Percentiles rank a stretch among this genome's conserved stretches.
These are phyloP conservation scores for Paramecium sexaurelia DNA, from an alignment of 73 alveolate species.

Conservation along the genomic window DNA sequence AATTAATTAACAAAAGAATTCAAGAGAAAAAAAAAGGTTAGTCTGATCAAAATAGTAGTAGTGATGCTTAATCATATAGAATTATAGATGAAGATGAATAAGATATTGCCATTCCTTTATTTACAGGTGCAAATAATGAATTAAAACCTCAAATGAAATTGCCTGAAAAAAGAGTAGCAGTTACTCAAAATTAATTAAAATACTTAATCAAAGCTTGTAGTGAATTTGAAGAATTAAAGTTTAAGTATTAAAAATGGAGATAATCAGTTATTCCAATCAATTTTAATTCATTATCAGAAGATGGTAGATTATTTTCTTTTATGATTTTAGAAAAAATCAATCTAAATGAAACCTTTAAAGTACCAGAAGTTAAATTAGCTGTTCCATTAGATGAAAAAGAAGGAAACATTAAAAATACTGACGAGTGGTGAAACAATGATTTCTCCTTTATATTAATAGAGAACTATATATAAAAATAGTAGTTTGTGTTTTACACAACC, in stretches of 20 bases:
- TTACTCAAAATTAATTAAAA: constrained; percentile 21
- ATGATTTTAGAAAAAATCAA: not conserved
- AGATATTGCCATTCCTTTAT: not conserved
- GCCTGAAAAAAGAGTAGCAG: not conserved
- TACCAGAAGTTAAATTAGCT: constrained; percentile 9
- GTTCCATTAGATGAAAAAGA: constrained; percentile 34
- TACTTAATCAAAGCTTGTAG: not conserved
- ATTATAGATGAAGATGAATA: not conserved
- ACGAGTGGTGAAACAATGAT: constrained; percentile 19
- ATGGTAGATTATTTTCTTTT: not conserved
- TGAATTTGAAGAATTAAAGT: constrained; percentile 26
- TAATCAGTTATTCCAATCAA: not conserved
- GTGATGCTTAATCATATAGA: constrained; percentile 4
- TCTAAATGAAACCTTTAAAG: not conserved
- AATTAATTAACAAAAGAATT: not conserved
- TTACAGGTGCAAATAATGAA: not conserved
- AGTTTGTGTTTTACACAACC: not conserved
- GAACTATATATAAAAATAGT: not conserved
- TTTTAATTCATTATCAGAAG: not conserved
- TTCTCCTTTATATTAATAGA: not conserved
- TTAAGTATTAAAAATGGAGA: constrained; percentile 25
- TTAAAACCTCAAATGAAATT: not conserved
- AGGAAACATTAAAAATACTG: constrained; percentile 12
- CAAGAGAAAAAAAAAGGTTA: not conserved
- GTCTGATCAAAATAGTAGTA: not conserved